Percentiles rank a stretch among this genome's conserved stretches.
Evolutionary conservation across 345 rosid species (phyloP).

Genomic region (Pistacia vera): DNA sequence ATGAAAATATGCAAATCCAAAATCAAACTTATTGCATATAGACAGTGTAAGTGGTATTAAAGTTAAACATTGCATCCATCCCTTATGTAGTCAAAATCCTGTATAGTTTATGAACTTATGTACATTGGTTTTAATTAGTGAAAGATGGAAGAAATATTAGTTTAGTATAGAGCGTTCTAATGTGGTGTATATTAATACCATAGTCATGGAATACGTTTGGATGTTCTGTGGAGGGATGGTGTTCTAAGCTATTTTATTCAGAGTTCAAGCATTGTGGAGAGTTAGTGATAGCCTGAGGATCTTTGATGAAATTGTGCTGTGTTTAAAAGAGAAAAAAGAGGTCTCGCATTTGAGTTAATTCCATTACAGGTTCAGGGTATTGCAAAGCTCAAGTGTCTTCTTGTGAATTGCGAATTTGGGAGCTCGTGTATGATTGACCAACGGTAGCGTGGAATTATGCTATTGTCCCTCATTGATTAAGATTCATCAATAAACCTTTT

Average conservation of each 20-base stretch:
- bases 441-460: neutral
- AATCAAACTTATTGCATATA: neutral
- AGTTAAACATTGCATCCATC: neutral
- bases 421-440: neutral
- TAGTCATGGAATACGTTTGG: neutral
- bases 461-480: neutral
- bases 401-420: neutral
- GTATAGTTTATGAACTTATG: neutral
- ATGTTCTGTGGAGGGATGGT: neutral
- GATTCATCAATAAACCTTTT: neutral
- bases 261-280: neutral
- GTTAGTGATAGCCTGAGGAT: neutral
- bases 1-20: neutral
- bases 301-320: neutral
- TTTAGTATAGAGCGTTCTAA: neutral
- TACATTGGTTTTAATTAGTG: neutral
- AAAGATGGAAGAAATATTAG: neutral
- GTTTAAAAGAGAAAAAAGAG: neutral
- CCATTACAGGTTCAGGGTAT: neutral
- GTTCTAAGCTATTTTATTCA: neutral
- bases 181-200: neutral
- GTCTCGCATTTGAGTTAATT: neutral
- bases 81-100: neutral
- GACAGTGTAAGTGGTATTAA: neutral
- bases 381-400: neutral